Evolutionary conservation across 306 rosid genomes (phyloP), one percentile per base, ranked within the genome.

Genomic region (Neltuma alba): DNA sequence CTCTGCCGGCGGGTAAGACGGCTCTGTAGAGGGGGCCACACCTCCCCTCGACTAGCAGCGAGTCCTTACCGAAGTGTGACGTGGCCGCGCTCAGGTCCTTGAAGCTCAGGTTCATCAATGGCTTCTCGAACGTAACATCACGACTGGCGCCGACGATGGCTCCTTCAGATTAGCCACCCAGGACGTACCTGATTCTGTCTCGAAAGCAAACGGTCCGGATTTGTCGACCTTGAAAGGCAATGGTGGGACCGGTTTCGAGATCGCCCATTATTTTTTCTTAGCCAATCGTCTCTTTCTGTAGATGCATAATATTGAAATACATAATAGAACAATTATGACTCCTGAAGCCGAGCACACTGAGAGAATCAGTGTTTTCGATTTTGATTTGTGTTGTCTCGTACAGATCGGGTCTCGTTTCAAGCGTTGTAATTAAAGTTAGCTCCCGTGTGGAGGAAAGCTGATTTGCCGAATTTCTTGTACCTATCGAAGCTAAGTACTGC

Each of bases 41-140:
- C 80, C 97, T 84, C 10, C 99, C 99, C 50, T 92, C 95, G 0
- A 92, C 92, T 0, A 94, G 88, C 62, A 83, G 89, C 40, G 97
- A 91, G 82, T 94, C 99, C 80, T 85, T 89, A 14, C 99, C 99
- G 76, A 94, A 94, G 88, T 87, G 89, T 76, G 99, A 91, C 84
- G 99, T 94, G 84, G 97, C 95, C 52, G 88, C 86, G 6, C 92
- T 94, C 78, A 94, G 88, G 74, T 94, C 97, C 89, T 85, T 92
- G 89, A 94, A 94, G 5, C 77, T 92, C 3, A 94, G 67, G 20
- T 82, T 92, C 86, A 92, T 88, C 91, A 94, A 67, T 5, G 99
- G 99, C 88, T 94, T 94, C 92, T 94, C 97, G 80, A 94, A 94
- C n/a, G n/a, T n/a, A n/a, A n/a, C 90, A 94, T 89, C 55, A 94